Base-by-base conservation (phyloP, 1,284 basidiomycete species). In the Volvariella surrecta region DNA sequence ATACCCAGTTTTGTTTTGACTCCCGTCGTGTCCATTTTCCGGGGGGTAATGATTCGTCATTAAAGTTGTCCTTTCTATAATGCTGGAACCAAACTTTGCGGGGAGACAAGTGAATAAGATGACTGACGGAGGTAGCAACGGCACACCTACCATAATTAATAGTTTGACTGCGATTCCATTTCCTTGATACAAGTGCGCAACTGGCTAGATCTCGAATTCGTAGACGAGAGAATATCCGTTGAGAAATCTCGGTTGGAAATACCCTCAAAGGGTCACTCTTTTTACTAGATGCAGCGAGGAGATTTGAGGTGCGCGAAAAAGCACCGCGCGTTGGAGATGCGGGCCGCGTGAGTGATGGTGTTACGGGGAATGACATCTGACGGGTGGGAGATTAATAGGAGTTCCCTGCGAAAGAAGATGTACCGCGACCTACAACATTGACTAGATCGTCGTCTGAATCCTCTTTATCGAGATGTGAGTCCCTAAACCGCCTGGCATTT, bases 21-120 rank as follows among this genome's bases (percentile, higher is more conserved):
- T 89, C 86, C 43, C 82, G 71, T 52, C 81, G 80, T n/a, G 86
- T 85, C 86, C 86, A 89, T 58, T 89, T 89, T 15, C 86, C 86
- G 6, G 79, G 70, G 3, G 86, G 85, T 34, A 89, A 58, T 48
- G 73, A 78, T 31, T 79, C 79, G 48, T 88, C 86, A 42, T 84
- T 75, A 55, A 89, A 89, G 54, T 81, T 81, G 48, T 88, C 86
- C 54, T 79, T 84, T 47, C 86, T 66, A 55, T 86, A 87, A 52
- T 87, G 82, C 52, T 89, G 83, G 68, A 92, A 94, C 90, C 90
- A 94, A 2, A 93, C 90, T 94, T 52, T 2, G 41, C 8, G 1
- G 9, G 37, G 7, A 28, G 21, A 46, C 19, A 48, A 39, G 22
- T 37, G 28, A 38, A 50, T 31, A 31, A 24, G 47, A 31, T 19